phyloP scores from a whole-genome alignment of 2,329 filamentous ascomycete species.

The Helicocarpus griseus region DNA sequence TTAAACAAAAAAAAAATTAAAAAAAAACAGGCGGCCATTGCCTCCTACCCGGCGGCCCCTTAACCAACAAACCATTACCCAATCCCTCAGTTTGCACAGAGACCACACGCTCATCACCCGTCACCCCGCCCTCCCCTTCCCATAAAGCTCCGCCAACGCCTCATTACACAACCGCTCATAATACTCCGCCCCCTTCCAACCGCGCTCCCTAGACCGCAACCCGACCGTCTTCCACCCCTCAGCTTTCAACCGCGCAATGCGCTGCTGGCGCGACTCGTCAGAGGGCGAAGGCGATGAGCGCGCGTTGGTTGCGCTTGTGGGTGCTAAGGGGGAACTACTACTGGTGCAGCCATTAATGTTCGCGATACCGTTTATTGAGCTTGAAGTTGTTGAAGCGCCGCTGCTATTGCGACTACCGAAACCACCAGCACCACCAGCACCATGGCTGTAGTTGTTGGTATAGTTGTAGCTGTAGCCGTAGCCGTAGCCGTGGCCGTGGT shows the following conservation, averaged over 20 bases:
- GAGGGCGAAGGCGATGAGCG: background rate
- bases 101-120: background rate
- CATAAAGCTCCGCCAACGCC: slow-evolving; percentile 28
- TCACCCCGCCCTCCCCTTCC: slow-evolving; percentile 7
- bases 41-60: too few species aligned
- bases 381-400: too few species aligned
- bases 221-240: slow-evolving; percentile 31
- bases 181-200: slow-evolving; percentile 29
- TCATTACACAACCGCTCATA: slow-evolving; percentile 28
- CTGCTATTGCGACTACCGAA: too few species aligned
- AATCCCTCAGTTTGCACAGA: too few species aligned
- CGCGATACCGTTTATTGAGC: too few species aligned
- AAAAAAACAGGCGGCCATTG: too few species aligned
- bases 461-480: background rate
- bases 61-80: too few species aligned
- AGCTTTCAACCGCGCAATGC: slow-evolving; percentile 25
- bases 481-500: background rate
- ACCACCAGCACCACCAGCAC: too few species aligned
- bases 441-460: background rate
- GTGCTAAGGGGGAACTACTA: background rate
- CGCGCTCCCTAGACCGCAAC: slow-evolving; percentile 20
- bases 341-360: too few species aligned
- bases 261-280: slow-evolving; percentile 17
- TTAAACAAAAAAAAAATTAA: background rate
- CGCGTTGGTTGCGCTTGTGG: background rate